These are phyloP conservation scores for Triticum dicoccoides DNA, from an alignment of 176 grass and related monocot species.

Conservation along the genomic window DNA sequence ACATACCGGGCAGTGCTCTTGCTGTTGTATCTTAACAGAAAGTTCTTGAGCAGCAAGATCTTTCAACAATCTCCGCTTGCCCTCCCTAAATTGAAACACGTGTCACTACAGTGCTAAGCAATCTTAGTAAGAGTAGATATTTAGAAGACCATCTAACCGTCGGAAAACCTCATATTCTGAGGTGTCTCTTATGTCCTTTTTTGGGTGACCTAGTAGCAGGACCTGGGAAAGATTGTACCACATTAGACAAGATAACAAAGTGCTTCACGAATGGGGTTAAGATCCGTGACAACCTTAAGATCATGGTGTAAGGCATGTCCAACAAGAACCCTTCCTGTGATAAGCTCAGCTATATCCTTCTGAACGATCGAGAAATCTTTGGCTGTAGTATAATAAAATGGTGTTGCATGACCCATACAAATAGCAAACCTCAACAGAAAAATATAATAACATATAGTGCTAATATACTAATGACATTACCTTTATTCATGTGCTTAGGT, in stretches of 20 bases:
- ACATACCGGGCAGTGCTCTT: conserved; percentile 81
- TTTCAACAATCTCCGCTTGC: conserved; percentile 60
- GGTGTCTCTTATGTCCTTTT: conserved; percentile 82
- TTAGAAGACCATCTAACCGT: conserved; percentile 25
- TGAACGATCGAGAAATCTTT: conserved; percentile 80
- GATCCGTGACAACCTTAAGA: conserved; percentile 60
- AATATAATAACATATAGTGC: not conserved
- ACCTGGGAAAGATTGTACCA: conserved; percentile 43
- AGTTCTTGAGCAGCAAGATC: conserved; percentile 93
- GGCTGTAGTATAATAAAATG: conserved; percentile 46
- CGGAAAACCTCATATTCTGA: conserved; percentile 76
- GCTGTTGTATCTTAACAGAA: conserved; percentile 74
- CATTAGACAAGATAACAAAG: conserved; percentile 27
- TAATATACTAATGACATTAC: conserved; percentile 19
- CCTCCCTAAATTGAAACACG: conserved; percentile 7
- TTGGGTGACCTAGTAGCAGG: conserved; percentile 84
- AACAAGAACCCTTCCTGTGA: conserved; percentile 79
- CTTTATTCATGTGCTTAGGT: conserved; percentile 92
- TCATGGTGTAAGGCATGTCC: conserved; percentile 98
- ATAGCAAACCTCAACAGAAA: not conserved
- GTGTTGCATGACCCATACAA: conserved; percentile 26
- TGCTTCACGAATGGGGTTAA: not conserved
- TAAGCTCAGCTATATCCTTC: conserved; percentile 72
- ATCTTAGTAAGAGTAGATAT: conserved; percentile 19
- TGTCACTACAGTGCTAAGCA: not conserved